These are phyloP conservation scores for Solanum lignicaule DNA, from an alignment of 257 asterid species.

Conservation along the genomic window DNA sequence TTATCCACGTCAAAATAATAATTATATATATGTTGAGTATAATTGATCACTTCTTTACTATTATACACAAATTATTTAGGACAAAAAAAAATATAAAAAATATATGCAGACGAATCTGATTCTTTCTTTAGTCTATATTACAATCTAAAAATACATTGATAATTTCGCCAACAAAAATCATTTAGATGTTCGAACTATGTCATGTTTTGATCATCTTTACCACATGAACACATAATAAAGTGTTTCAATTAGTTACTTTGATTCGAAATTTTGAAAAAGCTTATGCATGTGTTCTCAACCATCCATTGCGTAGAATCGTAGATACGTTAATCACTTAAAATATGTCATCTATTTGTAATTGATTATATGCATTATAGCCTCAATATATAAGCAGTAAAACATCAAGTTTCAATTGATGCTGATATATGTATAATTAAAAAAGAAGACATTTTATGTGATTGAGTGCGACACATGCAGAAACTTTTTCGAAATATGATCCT, in stretches of 20 bases:
- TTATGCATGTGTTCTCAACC: not conserved
- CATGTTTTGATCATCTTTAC: not conserved
- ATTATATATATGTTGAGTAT: not conserved
- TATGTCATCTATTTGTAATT: no score
- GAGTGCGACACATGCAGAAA: no score
- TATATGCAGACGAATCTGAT: not conserved
- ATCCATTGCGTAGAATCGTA: accelerated
- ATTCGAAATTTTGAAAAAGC: not conserved
- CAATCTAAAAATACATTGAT: not conserved
- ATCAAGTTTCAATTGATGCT: no score
- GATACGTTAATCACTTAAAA: no score
- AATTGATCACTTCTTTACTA: not conserved
- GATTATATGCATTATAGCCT: no score
- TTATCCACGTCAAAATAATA: not conserved
- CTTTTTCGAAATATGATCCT: no score
- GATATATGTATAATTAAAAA: no score
- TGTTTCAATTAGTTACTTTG: not conserved
- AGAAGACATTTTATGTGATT: not conserved
- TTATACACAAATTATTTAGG: not conserved
- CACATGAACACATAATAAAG: not conserved
- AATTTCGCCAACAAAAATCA: not conserved
- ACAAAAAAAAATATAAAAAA: not conserved
- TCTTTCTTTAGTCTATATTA: not conserved
- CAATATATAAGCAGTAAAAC: no score
- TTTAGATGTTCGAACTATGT: accelerated